Evolutionary conservation across 305 asterid species (phyloP).

Genomic region (Coffea humblotiana): DNA sequence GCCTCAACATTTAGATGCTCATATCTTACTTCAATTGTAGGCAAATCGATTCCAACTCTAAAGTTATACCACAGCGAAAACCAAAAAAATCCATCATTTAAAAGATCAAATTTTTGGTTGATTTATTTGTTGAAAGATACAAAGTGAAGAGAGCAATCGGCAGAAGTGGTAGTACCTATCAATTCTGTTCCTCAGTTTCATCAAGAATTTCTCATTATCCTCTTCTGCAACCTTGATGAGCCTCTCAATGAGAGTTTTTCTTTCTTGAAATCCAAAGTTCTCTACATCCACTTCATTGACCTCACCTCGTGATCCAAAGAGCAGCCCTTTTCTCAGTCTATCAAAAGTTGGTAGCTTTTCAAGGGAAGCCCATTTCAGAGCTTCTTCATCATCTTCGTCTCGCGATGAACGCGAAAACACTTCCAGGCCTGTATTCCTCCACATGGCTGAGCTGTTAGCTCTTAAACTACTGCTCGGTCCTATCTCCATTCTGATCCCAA

Average conservation of each 20-base stretch:
- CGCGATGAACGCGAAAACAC: slow-evolving; percentile 47
- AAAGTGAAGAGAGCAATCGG: background rate
- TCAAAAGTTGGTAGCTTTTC: slow-evolving; percentile 73
- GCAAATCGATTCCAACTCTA: slow-evolving; percentile 81
- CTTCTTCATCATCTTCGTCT: slow-evolving; percentile 73
- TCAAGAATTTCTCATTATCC: slow-evolving; percentile 77
- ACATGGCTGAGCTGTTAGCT: slow-evolving; percentile 35
- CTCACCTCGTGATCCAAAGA: slow-evolving; percentile 49
- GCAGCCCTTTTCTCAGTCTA: slow-evolving; percentile 61
- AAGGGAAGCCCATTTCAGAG: slow-evolving; percentile 75
- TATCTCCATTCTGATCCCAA: slow-evolving; percentile 9
- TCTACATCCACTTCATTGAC: slow-evolving; percentile 47
- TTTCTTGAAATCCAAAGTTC: slow-evolving; percentile 49
- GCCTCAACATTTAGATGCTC: slow-evolving; percentile 66
- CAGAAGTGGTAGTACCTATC: slow-evolving; percentile 46
- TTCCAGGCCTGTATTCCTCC: slow-evolving; percentile 45
- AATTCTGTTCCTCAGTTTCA: slow-evolving; percentile 58
- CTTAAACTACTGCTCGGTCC: slow-evolving; percentile 4
- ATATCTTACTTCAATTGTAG: slow-evolving; percentile 73
- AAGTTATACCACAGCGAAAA: background rate
- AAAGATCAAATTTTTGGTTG: background rate
- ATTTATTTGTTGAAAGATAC: background rate
- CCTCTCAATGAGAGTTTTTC: slow-evolving; percentile 43
- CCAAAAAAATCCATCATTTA: background rate
- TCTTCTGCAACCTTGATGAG: slow-evolving; percentile 39